Percentiles rank a stretch among this genome's conserved stretches.
These are phyloP conservation scores for Alternaria viburni DNA, from an alignment of 2,329 filamentous ascomycete genomes.

Conservation along the genomic window DNA sequence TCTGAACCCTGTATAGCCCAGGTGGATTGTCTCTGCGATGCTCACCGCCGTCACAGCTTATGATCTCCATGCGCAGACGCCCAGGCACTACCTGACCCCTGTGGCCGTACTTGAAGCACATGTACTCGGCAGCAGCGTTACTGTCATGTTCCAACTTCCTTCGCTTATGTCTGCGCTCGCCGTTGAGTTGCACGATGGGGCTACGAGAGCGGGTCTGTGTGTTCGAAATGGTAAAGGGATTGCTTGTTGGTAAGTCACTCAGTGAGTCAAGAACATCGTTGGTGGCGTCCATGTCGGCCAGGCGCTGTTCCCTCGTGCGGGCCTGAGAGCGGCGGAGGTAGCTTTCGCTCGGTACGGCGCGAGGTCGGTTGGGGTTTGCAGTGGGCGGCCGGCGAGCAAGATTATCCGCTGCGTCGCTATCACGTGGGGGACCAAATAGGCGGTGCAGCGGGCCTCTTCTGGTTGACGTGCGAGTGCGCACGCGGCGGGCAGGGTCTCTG, in stretches of 20 bases:
- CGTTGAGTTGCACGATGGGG: conserved; percentile 28
- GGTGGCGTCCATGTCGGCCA: conserved; percentile 29
- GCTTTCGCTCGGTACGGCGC: conserved; percentile 44
- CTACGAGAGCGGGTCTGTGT: conserved; percentile 28
- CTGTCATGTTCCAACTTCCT: conserved; percentile 51
- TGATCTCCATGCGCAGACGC: conserved; percentile 81
- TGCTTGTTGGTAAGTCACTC: conserved; percentile 26
- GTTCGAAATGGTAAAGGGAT: conserved; percentile 17
- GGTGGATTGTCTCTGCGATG: conserved; percentile 64
- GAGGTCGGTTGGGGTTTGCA: conserved; percentile 35
- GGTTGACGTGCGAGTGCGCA: conserved; percentile 12
- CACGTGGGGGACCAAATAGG: conserved; percentile 28
- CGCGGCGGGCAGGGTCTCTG: conserved; percentile 16
- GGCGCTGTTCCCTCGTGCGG: conserved; percentile 35
- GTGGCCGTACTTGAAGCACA: conserved; percentile 76
- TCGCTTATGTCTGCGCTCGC: conserved; percentile 37
- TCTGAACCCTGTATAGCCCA: conserved; percentile 62
- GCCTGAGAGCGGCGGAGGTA: conserved; percentile 44
- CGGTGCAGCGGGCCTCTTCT: conserved; percentile 28
- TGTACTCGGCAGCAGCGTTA: conserved; percentile 26
- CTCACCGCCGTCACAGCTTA: conserved; percentile 84
- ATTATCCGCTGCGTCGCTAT: conserved; percentile 21
- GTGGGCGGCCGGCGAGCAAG: conserved; percentile 22
- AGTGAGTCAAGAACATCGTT: conserved; percentile 31
- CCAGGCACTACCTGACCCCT: conserved; percentile 88